Evolutionary conservation across 2,329 filamentous ascomycete species (phyloP).

Genomic region (Colletotrichum scovillei): DNA sequence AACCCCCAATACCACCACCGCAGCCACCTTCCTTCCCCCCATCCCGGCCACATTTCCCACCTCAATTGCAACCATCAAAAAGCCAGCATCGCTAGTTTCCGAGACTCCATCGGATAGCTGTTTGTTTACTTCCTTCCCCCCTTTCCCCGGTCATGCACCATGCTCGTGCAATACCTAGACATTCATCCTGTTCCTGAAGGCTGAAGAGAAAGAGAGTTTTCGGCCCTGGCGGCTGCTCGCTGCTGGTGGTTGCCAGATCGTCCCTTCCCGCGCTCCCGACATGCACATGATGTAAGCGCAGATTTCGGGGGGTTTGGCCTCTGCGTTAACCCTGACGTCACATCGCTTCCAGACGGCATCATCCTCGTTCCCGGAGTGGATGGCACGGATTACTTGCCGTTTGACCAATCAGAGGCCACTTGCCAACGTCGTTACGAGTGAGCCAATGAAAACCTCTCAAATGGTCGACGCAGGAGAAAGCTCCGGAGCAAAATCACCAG

Average conservation of each 20-base stretch:
- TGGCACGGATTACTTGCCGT: neutral
- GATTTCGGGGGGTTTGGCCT: neutral
- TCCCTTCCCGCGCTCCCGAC: constrained; percentile 6
- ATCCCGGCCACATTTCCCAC: neutral
- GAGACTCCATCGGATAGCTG: neutral
- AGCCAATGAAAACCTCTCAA: constrained; percentile 1
- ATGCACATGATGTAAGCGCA: constrained; percentile 10
- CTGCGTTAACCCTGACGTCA: constrained; percentile 22
- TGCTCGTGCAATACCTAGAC: too few relatives aligned
- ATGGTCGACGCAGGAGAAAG: neutral
- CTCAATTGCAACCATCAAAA: neutral
- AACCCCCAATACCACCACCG: neutral
- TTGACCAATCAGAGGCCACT: constrained; percentile 5
- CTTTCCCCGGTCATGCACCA: neutral
- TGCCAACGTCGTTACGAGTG: neutral
- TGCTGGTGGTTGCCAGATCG: constrained; percentile 17
- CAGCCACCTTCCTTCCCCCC: too few relatives aligned
- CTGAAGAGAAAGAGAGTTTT: neutral
- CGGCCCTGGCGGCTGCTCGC: neutral
- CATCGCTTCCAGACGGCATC: neutral
- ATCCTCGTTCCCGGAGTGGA: constrained; percentile 3
- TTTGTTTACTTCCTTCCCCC: neutral
- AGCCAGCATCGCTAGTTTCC: neutral
- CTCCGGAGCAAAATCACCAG: constrained; percentile 8
- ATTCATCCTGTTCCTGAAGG: neutral